A percentile compares a stretch with the other conserved stretches of the same genome.
These are phyloP conservation scores for Phaeotremella fagi DNA, from an alignment of 768 basidiomycete genomes.

Conservation along the genomic window DNA sequence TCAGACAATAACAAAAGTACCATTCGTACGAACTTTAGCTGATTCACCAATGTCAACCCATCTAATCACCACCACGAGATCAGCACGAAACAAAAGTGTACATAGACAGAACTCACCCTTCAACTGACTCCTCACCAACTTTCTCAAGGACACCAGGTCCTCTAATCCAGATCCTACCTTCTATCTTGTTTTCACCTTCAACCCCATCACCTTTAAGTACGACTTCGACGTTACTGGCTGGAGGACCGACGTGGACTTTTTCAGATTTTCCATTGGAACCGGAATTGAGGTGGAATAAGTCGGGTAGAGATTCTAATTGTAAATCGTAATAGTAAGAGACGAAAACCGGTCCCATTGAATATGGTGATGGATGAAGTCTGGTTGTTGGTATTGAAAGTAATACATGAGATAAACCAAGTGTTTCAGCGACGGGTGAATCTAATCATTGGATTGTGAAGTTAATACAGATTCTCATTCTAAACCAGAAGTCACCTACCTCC, in stretches of 20 bases:
- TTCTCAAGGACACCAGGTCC: conserved; percentile 69
- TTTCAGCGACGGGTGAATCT: conserved; percentile 19
- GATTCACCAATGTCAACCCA: conserved; percentile 54
- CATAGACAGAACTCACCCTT: conserved; percentile 34
- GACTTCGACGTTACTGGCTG: conserved; percentile 76
- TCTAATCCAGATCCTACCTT: conserved; percentile 53
- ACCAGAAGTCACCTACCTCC: conserved; percentile 56
- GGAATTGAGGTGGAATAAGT: background rate
- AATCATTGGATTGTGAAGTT: background rate
- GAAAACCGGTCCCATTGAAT: conserved; percentile 70
- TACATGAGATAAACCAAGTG: conserved; percentile 57
- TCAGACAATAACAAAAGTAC: conserved; percentile 53
- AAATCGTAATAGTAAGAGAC: conserved; percentile 80
- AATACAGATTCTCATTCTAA: too few relatives aligned
- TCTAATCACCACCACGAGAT: conserved; percentile 1
- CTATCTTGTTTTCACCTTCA: conserved; percentile 49
- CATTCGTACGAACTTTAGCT: conserved; percentile 61
- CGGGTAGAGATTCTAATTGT: conserved; percentile 57
- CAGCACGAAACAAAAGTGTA: background rate
- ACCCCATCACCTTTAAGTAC: conserved; percentile 71
- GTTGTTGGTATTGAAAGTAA: conserved; percentile 73
- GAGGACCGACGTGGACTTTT: conserved; percentile 63
- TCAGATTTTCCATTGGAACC: background rate
- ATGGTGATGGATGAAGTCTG: conserved; percentile 56
- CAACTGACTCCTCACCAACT: conserved; percentile 48